Evolutionary conservation across 331 rosid species (phyloP), one percentile per base, ranked within the genome.

Genomic region (Prunus yedoensis): DNA sequence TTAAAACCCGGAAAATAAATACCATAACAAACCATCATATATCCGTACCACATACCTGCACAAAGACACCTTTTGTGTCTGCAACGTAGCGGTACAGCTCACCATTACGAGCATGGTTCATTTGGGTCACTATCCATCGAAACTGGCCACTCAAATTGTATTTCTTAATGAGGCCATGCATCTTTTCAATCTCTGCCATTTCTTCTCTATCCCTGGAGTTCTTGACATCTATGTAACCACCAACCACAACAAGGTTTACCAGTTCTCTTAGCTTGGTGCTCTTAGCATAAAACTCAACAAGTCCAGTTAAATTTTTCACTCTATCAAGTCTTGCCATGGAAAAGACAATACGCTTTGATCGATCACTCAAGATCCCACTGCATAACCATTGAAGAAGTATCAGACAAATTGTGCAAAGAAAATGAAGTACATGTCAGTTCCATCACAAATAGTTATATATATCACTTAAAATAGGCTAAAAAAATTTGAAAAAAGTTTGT

Each of bases 31-130:
- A 41, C 61, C 46, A 52, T 28, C 38, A 5, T 10, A 43, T 17
- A 11, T n/a, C 45, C 23, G 18, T 21, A 49, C 51, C 68, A 73
- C 17, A 25, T 28, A 84, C 84, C 87, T 84, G 88, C 53, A 81
- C 81, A 78, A 81, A 84, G 38, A 77, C 77, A 3, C 88, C 88
- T 77, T 73, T 74, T 21, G 76, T 81, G 68, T 84, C 88, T 23
- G 88, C 88, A 65, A 81, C 60, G 78, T 81, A 84, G 46, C 81
- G 83, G 59, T 84, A 84, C 4, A 81, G 74, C 71, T 84, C 85
- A 14, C 88, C 85, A 28, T 84, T 84, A 60, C 85, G 77, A 16
- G 85, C 88, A 35, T 83, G 85, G 63, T 84, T 84, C 82, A 82
- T 78, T 49, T 84, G 85, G 3, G 88, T 81, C 1, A 77, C 58